Conservation (phyloP, 1,284 basidiomycete species). For the Irpex sp. region DNA sequence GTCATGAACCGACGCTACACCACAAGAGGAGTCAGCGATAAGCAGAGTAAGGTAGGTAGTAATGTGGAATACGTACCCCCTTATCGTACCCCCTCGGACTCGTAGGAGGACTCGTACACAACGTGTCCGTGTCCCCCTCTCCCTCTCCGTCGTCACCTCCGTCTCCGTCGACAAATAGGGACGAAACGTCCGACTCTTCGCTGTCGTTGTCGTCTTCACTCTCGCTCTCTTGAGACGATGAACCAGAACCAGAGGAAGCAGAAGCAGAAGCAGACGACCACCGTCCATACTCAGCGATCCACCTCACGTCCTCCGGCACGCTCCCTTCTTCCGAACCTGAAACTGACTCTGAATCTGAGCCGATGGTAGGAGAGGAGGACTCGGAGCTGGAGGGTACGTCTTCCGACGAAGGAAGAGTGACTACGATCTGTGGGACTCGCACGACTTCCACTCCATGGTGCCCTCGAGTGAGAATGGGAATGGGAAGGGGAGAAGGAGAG, state of each 20-base stretch:
- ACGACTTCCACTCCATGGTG: neutral
- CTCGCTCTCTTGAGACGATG: neutral
- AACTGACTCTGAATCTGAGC: no score
- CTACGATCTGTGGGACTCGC: slow-evolving; percentile 17
- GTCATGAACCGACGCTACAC: neutral
- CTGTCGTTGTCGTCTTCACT: slow-evolving; percentile 4
- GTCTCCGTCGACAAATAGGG: neutral
- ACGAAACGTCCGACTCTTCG: slow-evolving; percentile 1
- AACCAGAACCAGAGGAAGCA: no score
- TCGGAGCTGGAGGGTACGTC: no score
- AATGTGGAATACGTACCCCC: neutral
- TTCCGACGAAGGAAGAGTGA: slow-evolving; percentile 21
- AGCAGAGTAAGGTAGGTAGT: neutral
- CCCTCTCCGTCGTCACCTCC: neutral
- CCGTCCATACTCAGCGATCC: slow-evolving; percentile 19
- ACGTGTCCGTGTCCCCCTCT: slow-evolving; percentile 3
- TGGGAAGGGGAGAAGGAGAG: neutral
- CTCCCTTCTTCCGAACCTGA: no score
- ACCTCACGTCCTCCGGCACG: slow-evolving; percentile 12
- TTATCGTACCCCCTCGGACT: neutral
- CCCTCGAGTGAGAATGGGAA: neutral
- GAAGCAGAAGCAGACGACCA: no score
- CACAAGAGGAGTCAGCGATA: neutral
- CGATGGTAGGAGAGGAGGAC: no score
- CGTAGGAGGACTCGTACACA: slow-evolving; percentile 8